phyloP scores from a whole-genome alignment of 306 rosid species.

The Senna siamea region DNA sequence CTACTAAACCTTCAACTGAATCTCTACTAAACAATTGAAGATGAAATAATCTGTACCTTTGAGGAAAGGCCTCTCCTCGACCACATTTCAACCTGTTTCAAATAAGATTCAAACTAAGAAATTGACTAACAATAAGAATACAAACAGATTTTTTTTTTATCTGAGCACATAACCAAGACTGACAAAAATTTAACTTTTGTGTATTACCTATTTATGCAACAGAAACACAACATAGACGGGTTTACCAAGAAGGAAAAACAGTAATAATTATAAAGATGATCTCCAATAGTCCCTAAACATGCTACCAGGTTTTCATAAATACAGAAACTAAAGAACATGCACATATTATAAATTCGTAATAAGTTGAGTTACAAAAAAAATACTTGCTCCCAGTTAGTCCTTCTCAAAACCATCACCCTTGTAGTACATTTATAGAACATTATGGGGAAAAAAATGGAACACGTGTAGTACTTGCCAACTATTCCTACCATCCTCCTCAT shows the following conservation, averaged over 20 bases:
- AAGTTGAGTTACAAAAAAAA: neutral
- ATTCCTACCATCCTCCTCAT: neutral
- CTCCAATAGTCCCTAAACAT: constrained; percentile 6
- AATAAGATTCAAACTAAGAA: constrained; percentile 37
- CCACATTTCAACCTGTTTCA: constrained; percentile 47
- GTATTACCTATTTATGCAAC: constrained; percentile 3
- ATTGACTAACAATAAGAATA: constrained; percentile 31
- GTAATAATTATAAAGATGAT: constrained; percentile 11
- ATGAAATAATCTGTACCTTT: constrained; percentile 47
- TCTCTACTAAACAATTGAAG: constrained; percentile 38
- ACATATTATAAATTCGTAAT: neutral
- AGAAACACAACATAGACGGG: neutral
- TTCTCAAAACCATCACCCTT: neutral
- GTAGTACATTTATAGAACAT: neutral
- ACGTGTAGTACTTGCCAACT: neutral
- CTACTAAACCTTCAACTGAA: too few species aligned
- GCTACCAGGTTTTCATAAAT: constrained; percentile 15
- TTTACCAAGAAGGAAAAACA: neutral
- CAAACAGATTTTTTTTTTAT: constrained; percentile 5
- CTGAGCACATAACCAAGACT: neutral
- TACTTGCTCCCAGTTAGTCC: neutral
- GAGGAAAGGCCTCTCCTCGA: constrained; percentile 36
- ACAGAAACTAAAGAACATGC: neutral
- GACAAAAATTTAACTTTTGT: too few species aligned
- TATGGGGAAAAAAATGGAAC: neutral